Evolutionary conservation across 2,329 filamentous ascomycete genomes (phyloP), one percentile per base, ranked within the genome.

Genomic region (Fusarium sp.): DNA sequence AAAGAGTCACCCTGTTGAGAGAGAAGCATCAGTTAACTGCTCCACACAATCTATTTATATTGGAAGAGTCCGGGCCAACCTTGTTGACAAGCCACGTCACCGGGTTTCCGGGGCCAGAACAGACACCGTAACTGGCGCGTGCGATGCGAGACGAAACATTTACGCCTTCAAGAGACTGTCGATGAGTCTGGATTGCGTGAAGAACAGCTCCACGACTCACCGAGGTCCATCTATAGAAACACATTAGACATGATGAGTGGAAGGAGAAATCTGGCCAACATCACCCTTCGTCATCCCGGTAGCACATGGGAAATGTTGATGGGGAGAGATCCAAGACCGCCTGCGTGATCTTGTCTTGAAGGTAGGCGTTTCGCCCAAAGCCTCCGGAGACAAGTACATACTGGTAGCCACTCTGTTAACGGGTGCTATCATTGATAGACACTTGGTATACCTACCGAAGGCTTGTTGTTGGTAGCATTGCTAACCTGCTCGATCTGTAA

Each of bases 71-170:
- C 6, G 5, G 17, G 2, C 17, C 0, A 21, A 55, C 42, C 15
- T 37, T 11, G 0, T 1, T 1, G 0, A 44, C n/a, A 13, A 57
- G 43, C 54, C 51, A 56, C 1, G 6, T 4, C 11, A 41, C 6
- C 8, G 21, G 14, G 3, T n/a, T 10, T 1, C 14, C 21, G 4
- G 0, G 2, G 4, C 2, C 2, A 2, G 4, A 3, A 2, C 13
- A 2, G 4, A 50, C 31, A 3, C 54, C 51, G 11, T 38, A 56
- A 5, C 3, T 19, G 1, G 14, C 13, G 8, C 15, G 15, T 2
- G 31, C 9, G 7, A 56, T 10, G 9, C 44, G 45, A 3, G 43
- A 57, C 14, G 21, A n/a, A 1, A 56, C 10, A 0, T 9, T 1
- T 11, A 15, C 33, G 2, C 37, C 9, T 13, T 23, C 11, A 6